Base-by-base conservation (phyloP, 441 rosid genomes). In the Lepidium campestre region DNA sequence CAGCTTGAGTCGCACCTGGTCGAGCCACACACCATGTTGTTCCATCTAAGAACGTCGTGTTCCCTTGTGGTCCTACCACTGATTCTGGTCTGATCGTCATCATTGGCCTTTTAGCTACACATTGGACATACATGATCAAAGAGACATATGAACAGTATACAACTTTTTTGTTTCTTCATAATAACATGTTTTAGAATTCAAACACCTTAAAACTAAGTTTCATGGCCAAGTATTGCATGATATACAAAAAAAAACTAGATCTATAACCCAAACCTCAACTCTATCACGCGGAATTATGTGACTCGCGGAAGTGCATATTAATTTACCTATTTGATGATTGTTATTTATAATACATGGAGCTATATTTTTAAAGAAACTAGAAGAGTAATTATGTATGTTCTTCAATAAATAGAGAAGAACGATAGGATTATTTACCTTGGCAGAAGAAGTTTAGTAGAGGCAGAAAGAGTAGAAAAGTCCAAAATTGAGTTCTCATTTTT, bases 31-130 rank as follows among this genome's bases (percentile, higher is more conserved):
- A 86, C 89, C 89, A 86, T 29, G 81, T 80, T 6, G 84, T 82
- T 36, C 92, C 96, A 0, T 84, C 94, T 2, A 90, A 68, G 73
- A 88, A 92, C 2, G 91, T 90, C 11, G 94, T 85, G 79, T 93
- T 93, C 40, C 98, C 96, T 62, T 93, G 92, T 31, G 97, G 89
- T 10, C 71, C 41, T 10, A 73, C 4, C 7, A 85, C 88, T 29
- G 97, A 84, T 72, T 59, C n/a, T 47, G 80, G 60, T n/a, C 84
- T 59, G 2, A 78, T 68, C n/a, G 86, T 87, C 14, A 48, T 61
- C 75, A 83, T 84, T 66, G 77, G 65, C 62, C 65, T 75, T 20
- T 48, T 34, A n/a, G 67, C 85, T 74, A 31, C 29, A 49, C 49
- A 62, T 61, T 29, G 19, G 12, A 59, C 20, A 17, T 32, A 64